Evolutionary conservation across 2,329 filamentous ascomycete genomes (phyloP).

Genomic region (Incumbomyces lentus): DNA sequence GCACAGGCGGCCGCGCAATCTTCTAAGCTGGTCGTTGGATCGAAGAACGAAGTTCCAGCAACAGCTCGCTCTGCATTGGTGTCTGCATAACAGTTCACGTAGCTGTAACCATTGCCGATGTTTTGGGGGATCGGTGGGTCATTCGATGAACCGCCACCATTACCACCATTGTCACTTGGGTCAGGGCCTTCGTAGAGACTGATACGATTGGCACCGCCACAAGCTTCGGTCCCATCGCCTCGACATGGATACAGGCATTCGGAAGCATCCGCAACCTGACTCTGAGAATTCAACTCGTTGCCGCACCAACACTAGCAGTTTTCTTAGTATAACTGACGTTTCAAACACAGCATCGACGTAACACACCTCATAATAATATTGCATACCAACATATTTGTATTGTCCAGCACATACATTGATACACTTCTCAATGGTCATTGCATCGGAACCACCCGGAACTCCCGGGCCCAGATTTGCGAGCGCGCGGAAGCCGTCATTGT

Average conservation of each 20-base stretch:
- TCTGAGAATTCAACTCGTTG: background rate
- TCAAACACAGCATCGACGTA: background rate
- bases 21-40: background rate
- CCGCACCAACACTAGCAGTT: slow-evolving; percentile 21
- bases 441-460: background rate
- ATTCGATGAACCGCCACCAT: background rate
- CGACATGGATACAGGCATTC: slow-evolving; percentile 36
- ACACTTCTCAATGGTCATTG: slow-evolving; percentile 24
- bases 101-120: background rate
- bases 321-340: background rate
- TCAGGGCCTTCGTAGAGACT: background rate
- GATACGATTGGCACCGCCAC: slow-evolving; percentile 35
- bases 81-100: background rate
- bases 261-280: background rate
- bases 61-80: background rate
- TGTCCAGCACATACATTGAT: slow-evolving; percentile 12
- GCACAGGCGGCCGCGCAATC: background rate
- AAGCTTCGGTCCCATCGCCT: slow-evolving; percentile 29
- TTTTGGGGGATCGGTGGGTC: background rate
- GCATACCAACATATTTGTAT: slow-evolving; percentile 30
- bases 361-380: slow-evolving; percentile 25
- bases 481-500: background rate
- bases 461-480: background rate
- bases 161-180: background rate
- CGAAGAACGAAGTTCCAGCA: background rate